Base-by-base conservation (phyloP, 2,329 filamentous ascomycete genomes). In the Paecilomyces formosus region DNA sequence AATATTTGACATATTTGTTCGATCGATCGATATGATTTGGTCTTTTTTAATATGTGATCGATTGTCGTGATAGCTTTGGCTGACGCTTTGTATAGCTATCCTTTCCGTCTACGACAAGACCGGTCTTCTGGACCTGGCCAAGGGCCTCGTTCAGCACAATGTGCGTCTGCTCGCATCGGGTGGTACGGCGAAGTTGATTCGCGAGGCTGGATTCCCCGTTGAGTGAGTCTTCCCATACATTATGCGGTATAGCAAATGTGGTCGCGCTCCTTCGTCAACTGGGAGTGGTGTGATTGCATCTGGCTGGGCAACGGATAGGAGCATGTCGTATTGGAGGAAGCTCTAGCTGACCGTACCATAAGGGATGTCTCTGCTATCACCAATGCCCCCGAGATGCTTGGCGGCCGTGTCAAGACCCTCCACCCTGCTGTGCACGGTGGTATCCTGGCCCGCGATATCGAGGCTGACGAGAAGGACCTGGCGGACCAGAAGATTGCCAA, bases 51-150 rank as follows among this genome's bases (percentile, higher is more conserved):
- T 45, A 45, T 45, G 6, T 45, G 15, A 15, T 45, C 35, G 18
- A 45, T 45, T 58, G 11, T n/a, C 33, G 13, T 54, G 33, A 18
- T 28, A 28, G 18, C 33, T 39, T 28, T n/a, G 12, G 28, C 21
- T 53, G 6, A 26, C 33, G 28, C 21, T 21, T 9, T 52, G 3
- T 11, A 26, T 28, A 82, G 94, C 94, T 66, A 97, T 99, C 72
- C 84, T 99, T 74, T 97, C 93, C 65, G 94, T 97, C 81, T 97
- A 94, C 75, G 91, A 99, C 84, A 99, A 99, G 87, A 97, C 93
- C 58, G 94, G 92, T 61, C 85, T 96, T 65, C 80, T 97, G 66
- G 92, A 97, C 78, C 83, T 97, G 67, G 91, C 92, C 69, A 96
- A 96, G 78, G 92, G 92, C 68, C 85, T 97, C 55, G 84, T 89